Base-by-base conservation (phyloP, 768 basidiomycete genomes). In the Collybia nuda region DNA sequence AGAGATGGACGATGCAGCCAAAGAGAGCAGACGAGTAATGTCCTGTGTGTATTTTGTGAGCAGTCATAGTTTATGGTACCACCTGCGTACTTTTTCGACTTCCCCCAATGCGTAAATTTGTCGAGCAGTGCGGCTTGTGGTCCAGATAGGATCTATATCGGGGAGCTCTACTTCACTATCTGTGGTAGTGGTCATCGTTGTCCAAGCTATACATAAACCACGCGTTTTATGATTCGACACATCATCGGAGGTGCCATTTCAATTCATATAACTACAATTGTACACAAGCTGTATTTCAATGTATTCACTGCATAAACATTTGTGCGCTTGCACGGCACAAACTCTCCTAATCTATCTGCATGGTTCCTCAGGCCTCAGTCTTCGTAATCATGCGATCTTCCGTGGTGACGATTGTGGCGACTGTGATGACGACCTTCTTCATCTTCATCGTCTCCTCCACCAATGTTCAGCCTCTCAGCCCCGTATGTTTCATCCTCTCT, bases 61-160 rank as follows among this genome's bases (percentile, higher is more conserved):
- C 41, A 22, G 37, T 9, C 29, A 42, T n/a, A 21, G 14, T 32
- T 40, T 21, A 11, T 18, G 15, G 26, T 51, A 40, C 14, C 17
- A 28, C 14, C 26, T 15, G 44, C 67, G 41, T 37, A 86, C 89
- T 76, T 89, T 89, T 64, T 91, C 90, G 38, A 91, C 89, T 64
- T 85, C 82, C 19, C 86, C 84, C 7, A 92, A 79, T 3, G 85
- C 86, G 62, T 84, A 87, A 54, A 91, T 91, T 64, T 91, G 89
- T 49, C 86, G 76, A 28, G 88, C 86, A 28, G 90, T 91, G 18
- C 86, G 79, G 57, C 88, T 90, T 19, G 86, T 86, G 3, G 79
- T 80, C 88, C 88, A 92, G 50, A 90, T 86, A 6, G 87, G 84
- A 70, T 92, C 88, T 40, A 86, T 77, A 28, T 84, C 81, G n/a